Base-by-base conservation (phyloP, 306 rosid species). In the Lathyrus tuberosus region DNA sequence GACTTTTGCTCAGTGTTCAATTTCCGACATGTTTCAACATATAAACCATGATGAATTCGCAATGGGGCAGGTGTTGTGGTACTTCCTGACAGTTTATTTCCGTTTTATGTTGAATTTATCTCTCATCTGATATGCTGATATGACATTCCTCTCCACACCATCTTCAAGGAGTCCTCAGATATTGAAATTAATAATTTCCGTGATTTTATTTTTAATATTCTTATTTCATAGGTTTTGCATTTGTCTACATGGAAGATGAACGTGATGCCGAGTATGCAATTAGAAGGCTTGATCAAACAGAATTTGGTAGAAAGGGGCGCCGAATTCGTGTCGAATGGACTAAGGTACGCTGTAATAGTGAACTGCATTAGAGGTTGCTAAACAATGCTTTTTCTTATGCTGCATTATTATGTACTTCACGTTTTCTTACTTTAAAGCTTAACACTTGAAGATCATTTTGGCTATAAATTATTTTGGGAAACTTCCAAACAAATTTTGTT, bases 261-360 rank as follows among this genome's bases (percentile, higher is more conserved):
- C 81, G 88, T 46, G 94, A 90, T 77, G 91, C 96, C 72, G 96
- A 90, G 79, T 85, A 90, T 77, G 96, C 96, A 56, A 90, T 90
- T 43, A 83, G 96, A 79, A 79, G 93, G 70, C 94, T 90, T 72
- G 96, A 90, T 78, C 81, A 93, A 72, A 87, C 91, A 28, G 94
- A 87, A 78, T 90, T 90, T 85, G 96, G 96, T 64, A 81, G 94
- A 84, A 90, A 87, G 62, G 94, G 88, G 22, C 89, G 96, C 22
- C 85, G 83, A 26, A 83, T 90, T 77, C 96, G 91, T 54, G 92
- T 90, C 13, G 96, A 90, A 79, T 87, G 96, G 96, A 84, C 94
- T 26, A 90, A 87, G 85, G 96, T 90, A 82, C 24, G 35, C 20
- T 35, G 22, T 43, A n/a, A n/a, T 59, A 11, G 47, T 16, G 68